Evolutionary conservation across 106 monocot genomes (phyloP).

Genomic region (Agapanthus africanus): DNA sequence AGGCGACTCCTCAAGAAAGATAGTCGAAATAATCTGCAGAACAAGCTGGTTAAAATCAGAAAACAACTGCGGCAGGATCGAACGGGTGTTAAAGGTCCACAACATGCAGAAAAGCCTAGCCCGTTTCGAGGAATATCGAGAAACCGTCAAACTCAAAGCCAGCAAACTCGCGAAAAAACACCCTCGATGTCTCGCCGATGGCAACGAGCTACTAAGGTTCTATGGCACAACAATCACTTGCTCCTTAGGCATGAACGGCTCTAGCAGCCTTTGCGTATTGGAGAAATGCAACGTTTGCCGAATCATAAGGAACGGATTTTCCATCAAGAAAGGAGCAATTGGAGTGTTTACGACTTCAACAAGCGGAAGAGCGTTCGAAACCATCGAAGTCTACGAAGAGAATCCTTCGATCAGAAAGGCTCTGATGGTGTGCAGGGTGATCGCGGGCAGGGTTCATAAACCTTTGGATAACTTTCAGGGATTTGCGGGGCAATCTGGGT

Average conservation of each 20-base stretch:
- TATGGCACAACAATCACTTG: constrained; percentile 73
- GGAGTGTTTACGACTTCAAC: constrained; percentile 95
- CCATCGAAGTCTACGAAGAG: constrained; percentile 39
- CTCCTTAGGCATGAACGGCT: constrained; percentile 56
- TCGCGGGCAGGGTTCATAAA: constrained; percentile 84
- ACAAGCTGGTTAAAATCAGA: constrained; percentile 75
- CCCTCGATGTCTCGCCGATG: constrained; percentile 90
- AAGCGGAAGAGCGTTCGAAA: constrained; percentile 69
- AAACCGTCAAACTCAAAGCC: constrained; percentile 68
- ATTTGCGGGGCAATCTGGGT: constrained; percentile 37
- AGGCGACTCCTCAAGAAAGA: constrained; percentile 97
- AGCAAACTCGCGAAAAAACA: constrained; percentile 89
- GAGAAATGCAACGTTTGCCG: constrained; percentile 70
- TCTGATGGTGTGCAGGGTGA: constrained; percentile 77
- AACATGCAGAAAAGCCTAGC: constrained; percentile 85
- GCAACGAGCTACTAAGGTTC: constrained; percentile 88
- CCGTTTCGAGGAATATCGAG: constrained; percentile 80
- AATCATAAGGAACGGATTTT: constrained; percentile 76
- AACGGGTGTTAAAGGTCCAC: constrained; percentile 88
- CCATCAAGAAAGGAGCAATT: constrained; percentile 40
- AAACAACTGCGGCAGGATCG: constrained; percentile 56
- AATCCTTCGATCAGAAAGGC: constrained; percentile 44
- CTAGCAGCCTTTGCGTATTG: constrained; percentile 56
- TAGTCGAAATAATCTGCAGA: constrained; percentile 95
- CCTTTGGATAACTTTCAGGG: constrained; percentile 77